Base-by-base conservation (phyloP, 805 yeast genomes). In the Vanderwaltozyma tropicalis region DNA sequence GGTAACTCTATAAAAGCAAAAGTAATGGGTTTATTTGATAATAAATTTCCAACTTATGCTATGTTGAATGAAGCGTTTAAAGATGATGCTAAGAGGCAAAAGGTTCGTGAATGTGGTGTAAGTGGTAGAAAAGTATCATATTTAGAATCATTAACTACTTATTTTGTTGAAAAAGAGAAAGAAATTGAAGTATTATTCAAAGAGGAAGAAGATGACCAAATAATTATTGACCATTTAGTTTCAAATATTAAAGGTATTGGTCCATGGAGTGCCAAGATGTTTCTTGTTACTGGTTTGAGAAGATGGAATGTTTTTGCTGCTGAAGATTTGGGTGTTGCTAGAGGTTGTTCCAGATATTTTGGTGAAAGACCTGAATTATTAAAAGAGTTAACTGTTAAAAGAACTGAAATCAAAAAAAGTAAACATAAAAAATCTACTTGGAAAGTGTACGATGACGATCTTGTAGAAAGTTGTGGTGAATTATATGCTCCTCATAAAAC, bases 251-350 rank as follows among this genome's bases (percentile, higher is more conserved):
- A 81, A 49, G 94, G 94, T 0, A 71, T 83, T 14, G 94, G 92
- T 0, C 69, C 69, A 1, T 88, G 97, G 97, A 75, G 87, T 4
- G 88, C 92, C 0, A 81, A 80, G 38, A 88, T 88, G 95, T 88
- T 86, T 57, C 59, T 83, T 14, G 52, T 80, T 17, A 85, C 85
- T 52, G 80, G 82, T 1, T 61, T 87, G 32, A 69, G 69, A 19
- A 68, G 83, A 40, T 53, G 73, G 52, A 78, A 88, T 54, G 74
- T 84, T 0, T 85, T 85, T 55, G 80, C 92, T 5, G 63, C 72
- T 5, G 84, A 78, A 15, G 96, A 88, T 59, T 61, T 88, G 33
- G 96, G 96, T 1, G 72, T 88, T 2, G 86, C 88, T 24, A 64
- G 94, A 44, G 96, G 96, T 0, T 72, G 79, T 41, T 71, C 85